Conservation (phyloP, 192 early-diverging fungal genomes). For the Linnemannia elongata region DNA sequence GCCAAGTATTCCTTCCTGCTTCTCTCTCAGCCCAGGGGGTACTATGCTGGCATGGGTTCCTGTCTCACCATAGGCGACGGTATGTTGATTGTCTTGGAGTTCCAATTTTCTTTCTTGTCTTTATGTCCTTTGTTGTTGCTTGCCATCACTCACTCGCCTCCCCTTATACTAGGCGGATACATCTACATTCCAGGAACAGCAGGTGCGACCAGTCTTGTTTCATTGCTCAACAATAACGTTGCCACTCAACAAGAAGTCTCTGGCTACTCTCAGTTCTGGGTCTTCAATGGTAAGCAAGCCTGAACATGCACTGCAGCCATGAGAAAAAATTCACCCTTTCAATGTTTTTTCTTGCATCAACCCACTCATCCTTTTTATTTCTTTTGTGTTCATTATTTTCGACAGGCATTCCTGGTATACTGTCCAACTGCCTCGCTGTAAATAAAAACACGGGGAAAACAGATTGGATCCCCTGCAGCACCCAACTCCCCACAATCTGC, state of each 20-base stretch:
- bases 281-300: slow-evolving; percentile 40
- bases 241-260: slow-evolving; percentile 31
- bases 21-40: slow-evolving; percentile 23
- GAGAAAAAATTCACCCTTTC: too few relatives aligned
- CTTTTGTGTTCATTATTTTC: too few relatives aligned
- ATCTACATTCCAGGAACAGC: slow-evolving; percentile 39
- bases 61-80: slow-evolving; percentile 23
- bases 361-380: too few relatives aligned
- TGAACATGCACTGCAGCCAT: neutral
- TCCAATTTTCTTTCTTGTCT: neutral
- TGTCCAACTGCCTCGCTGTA: neutral
- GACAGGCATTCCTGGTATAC: too few relatives aligned
- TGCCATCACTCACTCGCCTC: neutral
- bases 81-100: too few relatives aligned
- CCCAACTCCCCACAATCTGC: slow-evolving; percentile 26
- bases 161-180: slow-evolving; percentile 38
- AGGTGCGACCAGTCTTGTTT: slow-evolving; percentile 15
- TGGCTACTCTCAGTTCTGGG: slow-evolving; percentile 34
- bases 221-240: slow-evolving; percentile 32
- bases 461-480: slow-evolving; percentile 25
- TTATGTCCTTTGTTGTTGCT: neutral
- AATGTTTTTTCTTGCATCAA: neutral
- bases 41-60: slow-evolving; percentile 10
- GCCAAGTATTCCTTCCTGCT: slow-evolving; percentile 27
- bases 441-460: slow-evolving; percentile 33